Conservation (phyloP, 2,329 filamentous ascomycete species). For the Diplodia corticola region DNA sequence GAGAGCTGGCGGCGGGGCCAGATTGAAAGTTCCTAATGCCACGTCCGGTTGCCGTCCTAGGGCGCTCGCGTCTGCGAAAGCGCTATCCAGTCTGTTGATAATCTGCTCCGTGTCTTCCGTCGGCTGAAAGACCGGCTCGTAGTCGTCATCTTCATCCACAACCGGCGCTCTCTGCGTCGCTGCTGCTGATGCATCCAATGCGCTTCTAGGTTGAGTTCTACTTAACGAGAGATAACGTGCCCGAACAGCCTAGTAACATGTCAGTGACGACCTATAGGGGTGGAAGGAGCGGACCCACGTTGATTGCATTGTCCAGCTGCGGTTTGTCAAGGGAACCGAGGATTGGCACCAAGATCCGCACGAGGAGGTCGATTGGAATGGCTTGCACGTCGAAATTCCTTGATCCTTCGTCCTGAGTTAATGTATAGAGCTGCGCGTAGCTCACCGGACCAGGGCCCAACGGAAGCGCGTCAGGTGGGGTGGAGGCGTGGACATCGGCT, state of each 20-base stretch:
- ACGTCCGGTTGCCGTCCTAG: conserved; percentile 42
- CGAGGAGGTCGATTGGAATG: conserved; percentile 72
- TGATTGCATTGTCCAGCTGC: conserved; percentile 70
- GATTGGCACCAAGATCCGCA: conserved; percentile 78
- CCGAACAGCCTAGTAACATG: conserved; percentile 40
- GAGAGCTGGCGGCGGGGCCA: conserved; percentile 74
- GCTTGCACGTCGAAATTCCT: conserved; percentile 80
- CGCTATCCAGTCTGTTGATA: conserved; percentile 71
- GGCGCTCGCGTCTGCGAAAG: conserved; percentile 57
- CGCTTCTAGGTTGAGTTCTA: conserved; percentile 31
- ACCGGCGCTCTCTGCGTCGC: conserved; percentile 33
- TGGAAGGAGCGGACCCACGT: conserved; percentile 52
- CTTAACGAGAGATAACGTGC: conserved; percentile 43
- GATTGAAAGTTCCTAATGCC: conserved; percentile 72
- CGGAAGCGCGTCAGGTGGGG: conserved; percentile 62
- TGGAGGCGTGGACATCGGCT: conserved; percentile 48
- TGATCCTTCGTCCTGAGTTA: conserved; percentile 73
- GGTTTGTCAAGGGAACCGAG: conserved; percentile 70
- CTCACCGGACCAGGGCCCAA: conserved; percentile 74
- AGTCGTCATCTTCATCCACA: conserved; percentile 83
- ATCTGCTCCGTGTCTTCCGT: conserved; percentile 77
- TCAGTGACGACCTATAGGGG: neutral
- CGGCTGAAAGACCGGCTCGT: conserved; percentile 82
- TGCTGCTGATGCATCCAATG: conserved; percentile 34
- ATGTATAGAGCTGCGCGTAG: conserved; percentile 80